Percentiles rank a stretch among this genome's conserved stretches.
These are phyloP conservation scores for Mikania micrantha DNA, from an alignment of 129 eudicot genomes.

Conservation along the genomic window DNA sequence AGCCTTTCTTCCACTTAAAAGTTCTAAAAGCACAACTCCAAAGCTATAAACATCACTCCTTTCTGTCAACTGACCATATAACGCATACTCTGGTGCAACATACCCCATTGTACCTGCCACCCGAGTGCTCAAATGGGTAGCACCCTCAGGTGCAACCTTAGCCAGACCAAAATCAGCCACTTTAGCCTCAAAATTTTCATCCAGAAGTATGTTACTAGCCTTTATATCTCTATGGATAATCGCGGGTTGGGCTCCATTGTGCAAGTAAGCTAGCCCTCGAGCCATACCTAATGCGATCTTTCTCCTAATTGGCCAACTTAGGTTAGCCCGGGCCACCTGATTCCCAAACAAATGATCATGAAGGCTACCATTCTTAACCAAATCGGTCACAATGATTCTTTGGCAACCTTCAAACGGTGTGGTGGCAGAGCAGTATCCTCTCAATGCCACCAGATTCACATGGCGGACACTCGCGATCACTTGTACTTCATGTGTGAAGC, in stretches of 20 bases:
- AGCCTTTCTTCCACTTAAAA: conserved; percentile 88
- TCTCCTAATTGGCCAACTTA: conserved; percentile 76
- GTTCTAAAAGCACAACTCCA: conserved; percentile 83
- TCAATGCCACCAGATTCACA: conserved; percentile 62
- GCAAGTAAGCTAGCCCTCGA: conserved; percentile 73
- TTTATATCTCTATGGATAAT: conserved; percentile 89
- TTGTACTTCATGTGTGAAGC: conserved; percentile 79
- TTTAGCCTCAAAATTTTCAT: conserved; percentile 77
- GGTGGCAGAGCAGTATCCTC: conserved; percentile 87
- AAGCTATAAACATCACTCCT: conserved; percentile 91
- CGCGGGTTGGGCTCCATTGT: conserved; percentile 68
- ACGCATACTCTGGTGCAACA: conserved; percentile 88
- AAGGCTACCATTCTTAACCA: conserved; percentile 79
- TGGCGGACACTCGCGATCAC: conserved; percentile 93
- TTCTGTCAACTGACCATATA: conserved; percentile 85
- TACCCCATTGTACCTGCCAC: conserved; percentile 98
- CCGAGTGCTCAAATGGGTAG: conserved; percentile 81
- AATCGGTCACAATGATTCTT: conserved; percentile 76
- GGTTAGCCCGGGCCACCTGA: background rate
- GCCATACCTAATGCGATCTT: conserved; percentile 81
- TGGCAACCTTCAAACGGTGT: conserved; percentile 71
- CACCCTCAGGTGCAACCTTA: conserved; percentile 82
- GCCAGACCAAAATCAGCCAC: conserved; percentile 92
- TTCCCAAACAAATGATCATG: conserved; percentile 70
- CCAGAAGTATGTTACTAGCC: conserved; percentile 80